Evolutionary conservation across 106 monocot genomes (phyloP), one percentile per base, ranked within the genome.

Genomic region (Posidonia australis): DNA sequence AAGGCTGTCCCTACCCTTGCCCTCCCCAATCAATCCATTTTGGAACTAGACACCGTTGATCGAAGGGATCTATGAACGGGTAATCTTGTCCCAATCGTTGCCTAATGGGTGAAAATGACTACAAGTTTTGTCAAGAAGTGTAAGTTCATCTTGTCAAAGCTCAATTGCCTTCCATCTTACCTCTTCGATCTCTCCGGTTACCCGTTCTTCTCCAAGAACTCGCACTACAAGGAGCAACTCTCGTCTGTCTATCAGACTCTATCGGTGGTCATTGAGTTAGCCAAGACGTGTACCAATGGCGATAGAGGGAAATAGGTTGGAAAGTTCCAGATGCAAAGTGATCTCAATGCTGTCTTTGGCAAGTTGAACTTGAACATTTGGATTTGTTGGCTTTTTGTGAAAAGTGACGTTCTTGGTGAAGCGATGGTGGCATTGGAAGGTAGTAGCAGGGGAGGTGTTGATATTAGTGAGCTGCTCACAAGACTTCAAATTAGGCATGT

Each of bases 401-500:
- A 70, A 25, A 61, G 56, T 10, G 70, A 59, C n/a, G 60, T 70
- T 44, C 51, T 60, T 17, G 60, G 58, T 4, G 59, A 70, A 10
- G 13, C 44, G 7, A 10, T 0, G 0, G 7, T 13, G 42, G 31
- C 10, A 18, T 28, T 9, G 12, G 32, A 9, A 9, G 19, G 10
- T 36, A 25, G 36, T 53, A 18, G 47, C 54, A 14, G 5, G 29
- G 19, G 46, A 9, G 71, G 44, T 45, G 7, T 13, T 45, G 44
- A 62, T 27, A 21, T 78, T 28, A 32, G 62, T 9, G 76, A 83
- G 44, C 31, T 83, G 31, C 68, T 83, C 6, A 82, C 87, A 46
- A 70, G 88, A 29, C 77, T 92, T 28, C 92, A 92, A 70, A 84
- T 92, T 47, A 85, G 92, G 10, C 80, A 92, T 46, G 68, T 73